phyloP scores from a whole-genome alignment of 441 rosid genomes.

The Erysimum pusillum region DNA sequence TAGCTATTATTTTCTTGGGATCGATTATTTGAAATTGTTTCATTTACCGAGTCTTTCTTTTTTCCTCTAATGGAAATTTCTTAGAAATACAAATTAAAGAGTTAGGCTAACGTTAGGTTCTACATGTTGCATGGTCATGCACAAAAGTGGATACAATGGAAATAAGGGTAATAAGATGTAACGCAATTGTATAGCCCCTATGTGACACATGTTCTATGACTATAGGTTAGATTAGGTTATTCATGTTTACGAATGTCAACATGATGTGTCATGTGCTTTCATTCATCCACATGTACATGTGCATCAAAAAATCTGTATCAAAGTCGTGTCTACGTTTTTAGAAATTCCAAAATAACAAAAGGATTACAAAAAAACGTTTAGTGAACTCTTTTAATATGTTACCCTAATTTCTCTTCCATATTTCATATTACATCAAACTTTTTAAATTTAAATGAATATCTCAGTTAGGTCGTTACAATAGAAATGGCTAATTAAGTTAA shows the following conservation, averaged over 20 bases:
- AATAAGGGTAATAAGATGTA: constrained; percentile 2
- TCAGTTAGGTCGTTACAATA: neutral
- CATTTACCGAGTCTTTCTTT: neutral
- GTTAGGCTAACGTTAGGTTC: constrained; percentile 34
- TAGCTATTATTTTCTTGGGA: neutral
- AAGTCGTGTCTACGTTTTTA: neutral
- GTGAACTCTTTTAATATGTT: neutral
- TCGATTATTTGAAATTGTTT: neutral
- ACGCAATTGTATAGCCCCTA: neutral
- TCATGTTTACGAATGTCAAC: constrained; percentile 8
- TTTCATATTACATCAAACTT: neutral
- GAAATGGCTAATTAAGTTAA: too few relatives aligned
- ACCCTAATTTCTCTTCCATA: neutral
- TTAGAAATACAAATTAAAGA: neutral
- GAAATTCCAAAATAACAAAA: neutral
- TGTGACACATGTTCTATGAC: constrained; percentile 3
- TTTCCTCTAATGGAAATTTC: neutral
- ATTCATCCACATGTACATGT: constrained; percentile 10
- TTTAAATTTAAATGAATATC: too few relatives aligned
- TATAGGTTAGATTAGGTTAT: neutral
- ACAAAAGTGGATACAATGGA: neutral
- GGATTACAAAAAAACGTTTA: neutral
- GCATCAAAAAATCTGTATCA: neutral
- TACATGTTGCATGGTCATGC: constrained; percentile 24
- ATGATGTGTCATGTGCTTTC: constrained; percentile 16